These are phyloP conservation scores for Crithidia sp. DNA, from an alignment of 208 protist genomes.

Conservation along the genomic window DNA sequence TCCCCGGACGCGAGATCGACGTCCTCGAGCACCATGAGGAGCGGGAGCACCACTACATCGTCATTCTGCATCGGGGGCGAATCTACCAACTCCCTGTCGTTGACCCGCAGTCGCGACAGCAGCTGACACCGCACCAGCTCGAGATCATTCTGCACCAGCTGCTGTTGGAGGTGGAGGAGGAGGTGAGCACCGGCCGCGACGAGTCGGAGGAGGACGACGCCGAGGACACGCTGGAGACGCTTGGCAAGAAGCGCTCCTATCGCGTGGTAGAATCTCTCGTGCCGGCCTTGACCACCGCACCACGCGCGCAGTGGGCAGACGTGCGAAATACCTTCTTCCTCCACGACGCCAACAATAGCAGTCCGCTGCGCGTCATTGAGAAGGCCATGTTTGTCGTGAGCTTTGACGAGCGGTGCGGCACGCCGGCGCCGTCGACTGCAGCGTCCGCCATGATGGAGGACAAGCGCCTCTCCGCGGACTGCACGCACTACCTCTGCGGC, in stretches of 20 bases:
- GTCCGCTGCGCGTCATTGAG: constrained; percentile 68
- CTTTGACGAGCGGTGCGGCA: constrained; percentile 62
- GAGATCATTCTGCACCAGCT: constrained; percentile 54
- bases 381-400: constrained; percentile 81
- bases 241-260: constrained; percentile 50
- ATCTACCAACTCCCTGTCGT: constrained; percentile 69
- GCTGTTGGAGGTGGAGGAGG: constrained; percentile 45
- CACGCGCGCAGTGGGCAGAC: constrained; percentile 77
- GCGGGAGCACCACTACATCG: constrained; percentile 64
- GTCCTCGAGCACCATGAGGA: constrained; percentile 53
- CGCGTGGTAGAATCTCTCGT: constrained; percentile 60
- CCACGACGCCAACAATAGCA: constrained; percentile 73
- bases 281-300: constrained; percentile 68
- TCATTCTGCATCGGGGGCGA: constrained; percentile 72
- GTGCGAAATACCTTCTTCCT: constrained; percentile 68
- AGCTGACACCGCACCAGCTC: constrained; percentile 67
- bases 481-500: constrained; percentile 64
- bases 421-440: constrained; percentile 7
- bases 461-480: constrained; percentile 37
- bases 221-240: constrained; percentile 47
- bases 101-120: constrained; percentile 48
- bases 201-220: constrained; percentile 62
- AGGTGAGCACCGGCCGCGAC: constrained; percentile 55
- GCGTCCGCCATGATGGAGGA: constrained; percentile 15
- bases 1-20: constrained; percentile 86